A percentile compares a stretch with the other conserved stretches of the same genome.
Conservation (phyloP, 2,329 filamentous ascomycete genomes). For the Alternaria novae-zelandiae region DNA sequence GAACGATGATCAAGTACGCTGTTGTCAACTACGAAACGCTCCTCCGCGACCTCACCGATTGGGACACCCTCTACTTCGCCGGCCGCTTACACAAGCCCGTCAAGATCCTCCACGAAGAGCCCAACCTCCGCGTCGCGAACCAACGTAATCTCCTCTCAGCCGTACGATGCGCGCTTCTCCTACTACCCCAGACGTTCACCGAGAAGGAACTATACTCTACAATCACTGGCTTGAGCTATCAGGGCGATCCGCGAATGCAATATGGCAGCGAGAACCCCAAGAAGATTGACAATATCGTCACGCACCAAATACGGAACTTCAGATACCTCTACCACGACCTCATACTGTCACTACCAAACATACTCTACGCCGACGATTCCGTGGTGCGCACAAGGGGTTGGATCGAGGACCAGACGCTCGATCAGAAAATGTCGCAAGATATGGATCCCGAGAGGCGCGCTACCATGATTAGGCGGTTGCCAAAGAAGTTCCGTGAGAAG, state of each 20-base stretch:
- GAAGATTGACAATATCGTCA: slow-evolving; percentile 94
- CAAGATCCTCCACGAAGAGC: slow-evolving; percentile 95
- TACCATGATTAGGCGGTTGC: slow-evolving; percentile 95
- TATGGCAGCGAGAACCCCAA: slow-evolving; percentile 87
- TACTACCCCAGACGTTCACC: slow-evolving; percentile 83
- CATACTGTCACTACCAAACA: slow-evolving; percentile 87
- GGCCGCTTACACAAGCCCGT: slow-evolving; percentile 96
- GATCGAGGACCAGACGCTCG: slow-evolving; percentile 62
- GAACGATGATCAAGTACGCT: slow-evolving; percentile 96
- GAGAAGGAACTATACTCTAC: slow-evolving; percentile 88
- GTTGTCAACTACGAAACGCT: slow-evolving; percentile 94
- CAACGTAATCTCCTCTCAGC: slow-evolving; percentile 95
- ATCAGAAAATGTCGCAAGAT: slow-evolving; percentile 79
- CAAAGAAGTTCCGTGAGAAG: slow-evolving; percentile 83
- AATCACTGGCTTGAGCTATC: slow-evolving; percentile 90
- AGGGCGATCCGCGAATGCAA: slow-evolving; percentile 95
- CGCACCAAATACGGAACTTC: slow-evolving; percentile 89
- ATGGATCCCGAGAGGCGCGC: slow-evolving; percentile 90
- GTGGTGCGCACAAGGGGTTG: slow-evolving; percentile 64
- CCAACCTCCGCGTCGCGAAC: slow-evolving; percentile 89
- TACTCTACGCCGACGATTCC: slow-evolving; percentile 73
- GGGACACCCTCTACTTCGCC: slow-evolving; percentile 96
- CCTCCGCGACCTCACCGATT: slow-evolving; percentile 82
- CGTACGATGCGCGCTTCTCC: slow-evolving; percentile 83
- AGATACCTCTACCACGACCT: slow-evolving; percentile 88